Evolutionary conservation across 192 early-diverging fungal species (phyloP).

Genomic region (Piromyces finnis): DNA sequence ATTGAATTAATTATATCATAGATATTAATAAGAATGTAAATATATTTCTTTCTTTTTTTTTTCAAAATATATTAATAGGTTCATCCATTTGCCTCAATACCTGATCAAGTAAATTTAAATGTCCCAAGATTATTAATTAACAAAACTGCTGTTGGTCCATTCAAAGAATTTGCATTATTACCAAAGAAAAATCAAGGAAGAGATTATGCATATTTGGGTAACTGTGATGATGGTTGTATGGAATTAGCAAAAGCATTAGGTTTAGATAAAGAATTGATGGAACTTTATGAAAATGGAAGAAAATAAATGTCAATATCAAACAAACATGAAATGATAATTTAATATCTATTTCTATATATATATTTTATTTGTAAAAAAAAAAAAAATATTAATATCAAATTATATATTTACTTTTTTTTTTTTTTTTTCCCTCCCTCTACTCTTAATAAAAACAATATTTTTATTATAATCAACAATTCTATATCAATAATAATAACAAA

Average conservation of each 20-base stretch:
- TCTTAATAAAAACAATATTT: too few species aligned
- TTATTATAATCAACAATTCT: too few species aligned
- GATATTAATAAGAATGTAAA: too few species aligned
- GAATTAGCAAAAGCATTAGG: neutral
- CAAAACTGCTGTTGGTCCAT: neutral
- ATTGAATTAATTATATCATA: too few species aligned
- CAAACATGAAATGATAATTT: too few species aligned
- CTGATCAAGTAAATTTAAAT: conserved; percentile 33
- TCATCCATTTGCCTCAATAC: conserved; percentile 69
- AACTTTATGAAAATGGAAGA: neutral
- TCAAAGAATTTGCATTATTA: neutral
- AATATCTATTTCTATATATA: too few species aligned
- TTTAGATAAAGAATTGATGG: neutral
- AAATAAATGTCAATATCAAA: neutral
- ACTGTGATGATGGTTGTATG: neutral
- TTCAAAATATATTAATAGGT: conserved; percentile 28
- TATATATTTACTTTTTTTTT: too few species aligned
- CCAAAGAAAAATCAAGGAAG: neutral
- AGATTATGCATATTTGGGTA: neutral
- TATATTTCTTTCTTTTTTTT: too few species aligned
- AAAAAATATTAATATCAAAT: too few species aligned
- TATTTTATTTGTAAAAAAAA: too few species aligned
- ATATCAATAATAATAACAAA: too few species aligned
- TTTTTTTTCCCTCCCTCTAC: too few species aligned
- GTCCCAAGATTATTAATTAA: conserved; percentile 86